Percentiles rank a stretch among this genome's conserved stretches.
Conservation (phyloP, 192 early-diverging fungal species). For the Coemansia sp. region DNA sequence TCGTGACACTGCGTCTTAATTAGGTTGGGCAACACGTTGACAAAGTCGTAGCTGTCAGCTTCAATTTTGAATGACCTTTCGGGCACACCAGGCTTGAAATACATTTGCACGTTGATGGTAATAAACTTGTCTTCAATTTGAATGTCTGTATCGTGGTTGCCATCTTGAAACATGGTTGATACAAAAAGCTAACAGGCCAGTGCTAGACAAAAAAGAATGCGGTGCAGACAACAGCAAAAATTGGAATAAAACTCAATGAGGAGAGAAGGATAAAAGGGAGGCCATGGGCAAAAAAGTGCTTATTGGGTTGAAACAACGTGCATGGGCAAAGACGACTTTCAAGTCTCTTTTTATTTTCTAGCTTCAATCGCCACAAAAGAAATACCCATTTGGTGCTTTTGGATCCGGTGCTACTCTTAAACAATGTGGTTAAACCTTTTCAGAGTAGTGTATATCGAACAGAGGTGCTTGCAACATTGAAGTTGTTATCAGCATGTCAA, state of each 20-base stretch:
- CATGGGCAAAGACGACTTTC: no score
- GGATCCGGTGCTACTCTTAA: not conserved
- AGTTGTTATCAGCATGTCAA: not conserved
- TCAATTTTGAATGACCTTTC: no score
- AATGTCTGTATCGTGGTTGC: not conserved
- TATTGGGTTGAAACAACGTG: not conserved
- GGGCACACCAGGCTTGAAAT: not conserved
- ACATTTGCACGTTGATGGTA: not conserved
- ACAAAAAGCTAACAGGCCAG: not conserved
- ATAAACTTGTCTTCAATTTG: not conserved
- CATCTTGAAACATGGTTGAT: not conserved
- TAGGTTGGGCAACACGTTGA: no score
- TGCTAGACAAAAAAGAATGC: not conserved
- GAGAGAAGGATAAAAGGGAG: no score
- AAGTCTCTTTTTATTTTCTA: not conserved
- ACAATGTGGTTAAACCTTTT: not conserved
- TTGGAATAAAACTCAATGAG: not conserved
- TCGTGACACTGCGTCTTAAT: no score
- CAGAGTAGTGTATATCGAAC: not conserved
- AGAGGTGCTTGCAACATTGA: not conserved
- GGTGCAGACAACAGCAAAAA: not conserved
- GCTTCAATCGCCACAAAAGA: not conserved
- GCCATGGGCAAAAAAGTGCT: not conserved
- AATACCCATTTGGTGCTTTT: not conserved
- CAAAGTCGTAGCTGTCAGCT: no score